These are phyloP conservation scores for Populus trichocarpa DNA, from an alignment of 441 rosid genomes.

Conservation along the genomic window DNA sequence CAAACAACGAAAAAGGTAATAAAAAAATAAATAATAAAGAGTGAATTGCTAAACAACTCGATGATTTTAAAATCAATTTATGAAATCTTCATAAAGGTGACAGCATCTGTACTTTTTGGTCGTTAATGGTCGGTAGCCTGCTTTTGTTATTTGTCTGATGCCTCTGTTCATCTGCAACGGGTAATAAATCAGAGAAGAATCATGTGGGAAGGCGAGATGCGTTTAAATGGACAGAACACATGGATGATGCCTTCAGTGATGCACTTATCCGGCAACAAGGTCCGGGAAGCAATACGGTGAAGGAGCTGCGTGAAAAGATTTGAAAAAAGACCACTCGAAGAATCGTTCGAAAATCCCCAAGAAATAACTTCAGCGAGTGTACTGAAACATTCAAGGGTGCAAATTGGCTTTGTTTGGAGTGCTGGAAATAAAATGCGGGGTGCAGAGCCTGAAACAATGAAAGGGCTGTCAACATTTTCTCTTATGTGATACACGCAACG, in stretches of 20 bases:
- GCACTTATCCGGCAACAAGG: constrained; percentile 26
- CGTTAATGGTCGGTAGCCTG: neutral
- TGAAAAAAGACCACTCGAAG: constrained; percentile 30
- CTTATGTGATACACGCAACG: neutral
- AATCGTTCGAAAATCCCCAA: constrained; percentile 26
- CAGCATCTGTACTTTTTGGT: neutral
- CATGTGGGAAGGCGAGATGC: constrained; percentile 16
- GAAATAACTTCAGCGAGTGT: constrained; percentile 22
- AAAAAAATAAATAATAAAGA: neutral
- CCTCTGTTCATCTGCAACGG: constrained; percentile 14
- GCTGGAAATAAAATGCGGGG: constrained; percentile 25
- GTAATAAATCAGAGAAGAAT: constrained; percentile 14
- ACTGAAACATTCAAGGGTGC: constrained; percentile 17
- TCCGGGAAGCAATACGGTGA: constrained; percentile 25
- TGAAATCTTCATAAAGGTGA: neutral
- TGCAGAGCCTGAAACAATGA: constrained; percentile 23
- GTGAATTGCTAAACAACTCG: neutral
- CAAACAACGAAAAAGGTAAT: too few species aligned
- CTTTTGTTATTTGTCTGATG: neutral
- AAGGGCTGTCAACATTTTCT: constrained; percentile 14
- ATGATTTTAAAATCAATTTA: neutral
- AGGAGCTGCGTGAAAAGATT: constrained; percentile 22
- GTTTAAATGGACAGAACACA: constrained; percentile 28
- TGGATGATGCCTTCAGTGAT: constrained; percentile 26
- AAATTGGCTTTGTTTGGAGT: constrained; percentile 27